A percentile compares a stretch with the other conserved stretches of the same genome.
Conservation (phyloP, 2,329 filamentous ascomycete species). For the Huntiella decipiens region DNA sequence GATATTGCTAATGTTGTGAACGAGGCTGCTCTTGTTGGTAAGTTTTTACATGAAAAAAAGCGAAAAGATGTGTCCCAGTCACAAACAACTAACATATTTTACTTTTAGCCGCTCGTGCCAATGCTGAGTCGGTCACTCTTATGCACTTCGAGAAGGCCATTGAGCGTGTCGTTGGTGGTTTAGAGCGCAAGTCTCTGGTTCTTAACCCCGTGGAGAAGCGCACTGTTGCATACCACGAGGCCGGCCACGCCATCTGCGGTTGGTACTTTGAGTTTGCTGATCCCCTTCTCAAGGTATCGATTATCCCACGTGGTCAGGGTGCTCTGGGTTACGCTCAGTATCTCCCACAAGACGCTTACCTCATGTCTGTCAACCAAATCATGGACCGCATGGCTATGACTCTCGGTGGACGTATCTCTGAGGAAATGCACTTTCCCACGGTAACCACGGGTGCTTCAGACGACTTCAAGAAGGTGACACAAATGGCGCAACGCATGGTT, state of each 20-base stretch:
- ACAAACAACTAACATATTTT: not conserved
- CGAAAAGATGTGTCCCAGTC: not conserved
- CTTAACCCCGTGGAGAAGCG: conserved; percentile 86
- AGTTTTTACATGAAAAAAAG: too few relatives aligned
- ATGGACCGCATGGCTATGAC: conserved; percentile 99
- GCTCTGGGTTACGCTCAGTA: conserved; percentile 94
- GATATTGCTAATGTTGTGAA: conserved; percentile 98
- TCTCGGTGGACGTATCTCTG: conserved; percentile 80
- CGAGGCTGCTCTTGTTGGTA: conserved; percentile 89
- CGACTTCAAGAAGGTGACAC: conserved; percentile 96
- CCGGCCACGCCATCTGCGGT: conserved; percentile 92
- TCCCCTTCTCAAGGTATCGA: conserved; percentile 91
- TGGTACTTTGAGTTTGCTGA: conserved; percentile 98
- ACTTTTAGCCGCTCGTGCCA: conserved; percentile 56
- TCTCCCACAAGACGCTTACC: conserved; percentile 80
- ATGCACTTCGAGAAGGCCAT: conserved; percentile 92
- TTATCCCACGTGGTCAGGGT: conserved; percentile 88
- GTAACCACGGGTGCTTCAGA: conserved; percentile 90
- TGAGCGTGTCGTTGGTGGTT: conserved; percentile 84
- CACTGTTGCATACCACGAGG: conserved; percentile 94
- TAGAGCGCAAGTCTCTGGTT: conserved; percentile 94
- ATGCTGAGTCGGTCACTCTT: conserved; percentile 68
- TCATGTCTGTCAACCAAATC: conserved; percentile 88
- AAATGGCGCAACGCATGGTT: conserved; percentile 92
- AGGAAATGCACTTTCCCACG: conserved; percentile 91